Evolutionary conservation across 1,139 yeast species (phyloP), one percentile per base, ranked within the genome.

Genomic region (Saccharomycopsis hybrid): DNA sequence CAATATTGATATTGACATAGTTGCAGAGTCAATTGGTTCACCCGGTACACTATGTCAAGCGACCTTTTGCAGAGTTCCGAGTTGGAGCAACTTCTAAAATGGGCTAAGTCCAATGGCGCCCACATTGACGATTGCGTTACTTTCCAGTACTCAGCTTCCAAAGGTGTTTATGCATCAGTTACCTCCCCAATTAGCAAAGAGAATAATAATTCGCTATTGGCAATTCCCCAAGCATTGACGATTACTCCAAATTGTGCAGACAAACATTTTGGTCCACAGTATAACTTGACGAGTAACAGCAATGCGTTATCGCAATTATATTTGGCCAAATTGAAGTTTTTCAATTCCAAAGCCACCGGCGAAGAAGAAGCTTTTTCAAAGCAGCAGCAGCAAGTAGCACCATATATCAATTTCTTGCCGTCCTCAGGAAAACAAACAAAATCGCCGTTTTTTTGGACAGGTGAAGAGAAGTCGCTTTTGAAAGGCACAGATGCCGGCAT

Each of bases 91-190:
- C 56, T 77, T 11, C 46, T 78, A 2, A 50, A 64, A 1, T 82
- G 88, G 88, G 78, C 81, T 1, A 58, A 44, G 9, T 54, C 57
- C 0, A 66, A 77, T 51, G 85, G 85, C 2, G 71, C 81, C 1
- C 30, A 56, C 1, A 64, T 82, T 5, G 66, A 68, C 49, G 60
- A 59, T 0, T 47, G 58, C 2, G 50, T 74, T 2, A 54, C 57
- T 4, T 74, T 72, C 52, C 54, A 58, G 4, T 38, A 13, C 31
- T 28, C 7, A 9, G 5, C 39, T 33, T 30, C 25, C n/a, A 43
- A 43, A 35, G 32, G 43, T 11, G 49, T 50, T 2, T 33, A 47
- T 28, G 49, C 53, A 2, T 48, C 54, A 8, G 51, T 49, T 13
- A 50, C 47, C 24, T 57, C 48, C 3, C 47, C 44, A 3, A 39